These are phyloP conservation scores for Musa troglodytarum DNA, from an alignment of 176 grass and related monocot species.

Conservation along the genomic window DNA sequence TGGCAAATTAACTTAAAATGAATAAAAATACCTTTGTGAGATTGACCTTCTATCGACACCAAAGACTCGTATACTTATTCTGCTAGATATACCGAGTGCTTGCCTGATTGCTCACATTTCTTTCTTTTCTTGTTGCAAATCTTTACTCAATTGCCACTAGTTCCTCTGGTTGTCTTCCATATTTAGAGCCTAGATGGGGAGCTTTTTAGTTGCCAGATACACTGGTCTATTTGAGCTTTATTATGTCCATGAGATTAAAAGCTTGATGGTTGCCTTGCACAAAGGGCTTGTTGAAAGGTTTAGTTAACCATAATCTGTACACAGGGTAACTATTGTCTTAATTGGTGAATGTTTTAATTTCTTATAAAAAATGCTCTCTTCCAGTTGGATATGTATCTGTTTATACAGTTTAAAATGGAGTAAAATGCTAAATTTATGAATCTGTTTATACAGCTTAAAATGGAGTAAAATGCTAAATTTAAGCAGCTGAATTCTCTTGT, in stretches of 20 bases:
- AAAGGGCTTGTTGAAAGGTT: not conserved
- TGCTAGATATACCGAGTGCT: too few relatives aligned
- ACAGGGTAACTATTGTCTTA: not conserved
- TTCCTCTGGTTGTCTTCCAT: not conserved
- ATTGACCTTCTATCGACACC: not conserved
- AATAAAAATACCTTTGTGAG: not conserved
- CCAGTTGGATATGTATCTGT: not conserved
- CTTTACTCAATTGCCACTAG: not conserved
- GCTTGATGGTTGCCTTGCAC: too few relatives aligned
- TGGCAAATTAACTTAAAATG: not conserved
- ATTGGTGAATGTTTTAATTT: not conserved
- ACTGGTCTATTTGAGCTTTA: not conserved
- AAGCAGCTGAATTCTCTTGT: not conserved
- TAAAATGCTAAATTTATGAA: not conserved
- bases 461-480: not conserved
- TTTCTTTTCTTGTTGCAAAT: not conserved
- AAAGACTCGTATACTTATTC: too few relatives aligned
- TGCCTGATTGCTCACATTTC: too few relatives aligned
- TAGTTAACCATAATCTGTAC: not conserved
- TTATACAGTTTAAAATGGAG: not conserved
- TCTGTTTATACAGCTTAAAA: not conserved
- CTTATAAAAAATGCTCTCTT: not conserved
- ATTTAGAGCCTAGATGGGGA: not conserved
- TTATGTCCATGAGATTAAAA: not conserved
- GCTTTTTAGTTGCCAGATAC: not conserved